A percentile compares a stretch with the other conserved stretches of the same genome.
Evolutionary conservation across 2,329 filamentous ascomycete genomes (phyloP).

Genomic region (Diaporthe eres): DNA sequence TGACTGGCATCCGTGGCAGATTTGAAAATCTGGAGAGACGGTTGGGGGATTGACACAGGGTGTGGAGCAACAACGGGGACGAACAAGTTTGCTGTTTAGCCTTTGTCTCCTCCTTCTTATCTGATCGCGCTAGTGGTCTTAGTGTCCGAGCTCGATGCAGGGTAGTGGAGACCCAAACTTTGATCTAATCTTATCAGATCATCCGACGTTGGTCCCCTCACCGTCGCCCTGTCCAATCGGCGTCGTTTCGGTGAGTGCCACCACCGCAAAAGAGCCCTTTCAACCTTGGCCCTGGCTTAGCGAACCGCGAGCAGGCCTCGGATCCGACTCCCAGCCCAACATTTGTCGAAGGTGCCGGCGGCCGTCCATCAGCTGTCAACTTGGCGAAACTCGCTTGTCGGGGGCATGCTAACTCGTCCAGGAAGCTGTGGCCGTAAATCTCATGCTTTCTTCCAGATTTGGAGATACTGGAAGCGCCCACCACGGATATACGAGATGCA

Average conservation of each 20-base stretch:
- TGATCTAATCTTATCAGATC: constrained; percentile 42
- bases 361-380: constrained; percentile 4
- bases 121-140: constrained; percentile 37
- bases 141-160: constrained; percentile 5
- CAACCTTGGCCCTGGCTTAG: background rate
- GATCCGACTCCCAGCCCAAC: constrained; percentile 19
- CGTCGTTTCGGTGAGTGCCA: constrained; percentile 22
- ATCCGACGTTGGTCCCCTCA: constrained; percentile 5
- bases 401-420: background rate
- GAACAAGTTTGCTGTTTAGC: constrained; percentile 13
- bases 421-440: background rate
- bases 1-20: background rate
- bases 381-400: background rate
- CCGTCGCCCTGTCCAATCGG: constrained; percentile 28
- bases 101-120: constrained; percentile 31
- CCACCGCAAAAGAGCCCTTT: background rate
- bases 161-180: background rate
- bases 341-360: background rate
- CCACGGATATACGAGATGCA: constrained; percentile 8
- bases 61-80: background rate
- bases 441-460: background rate
- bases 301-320: constrained; percentile 28
- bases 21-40: background rate
- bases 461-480: background rate
- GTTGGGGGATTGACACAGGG: background rate